phyloP scores from a whole-genome alignment of 148 eudicot species.

The Heliosperma pusillum region DNA sequence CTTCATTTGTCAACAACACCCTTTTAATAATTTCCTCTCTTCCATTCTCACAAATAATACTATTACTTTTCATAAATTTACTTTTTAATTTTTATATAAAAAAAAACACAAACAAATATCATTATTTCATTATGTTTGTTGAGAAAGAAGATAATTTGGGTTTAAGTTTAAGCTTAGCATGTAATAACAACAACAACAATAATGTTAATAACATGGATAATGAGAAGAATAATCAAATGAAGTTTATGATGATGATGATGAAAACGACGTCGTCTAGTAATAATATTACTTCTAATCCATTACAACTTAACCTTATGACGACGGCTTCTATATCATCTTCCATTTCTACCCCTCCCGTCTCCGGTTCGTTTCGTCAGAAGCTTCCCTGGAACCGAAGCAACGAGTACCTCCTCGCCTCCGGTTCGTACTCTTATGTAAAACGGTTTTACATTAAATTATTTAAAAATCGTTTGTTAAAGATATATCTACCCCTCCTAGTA shows the following conservation, averaged over 20 bases:
- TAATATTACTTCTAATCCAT: background rate
- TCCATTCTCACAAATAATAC: background rate
- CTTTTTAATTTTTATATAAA: background rate
- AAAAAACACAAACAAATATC: background rate
- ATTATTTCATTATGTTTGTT: background rate
- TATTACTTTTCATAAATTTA: background rate
- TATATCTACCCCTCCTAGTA: too few species aligned
- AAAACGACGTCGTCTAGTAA: slow-evolving; percentile 3
- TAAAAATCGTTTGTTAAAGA: background rate
- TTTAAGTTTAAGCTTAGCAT: background rate
- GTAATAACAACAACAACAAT: background rate
- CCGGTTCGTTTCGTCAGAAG: background rate
- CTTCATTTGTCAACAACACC: background rate
- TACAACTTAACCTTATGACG: slow-evolving; percentile 8
- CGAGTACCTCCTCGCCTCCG: slow-evolving; percentile 32
- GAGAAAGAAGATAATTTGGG: background rate
- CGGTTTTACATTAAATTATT: background rate
- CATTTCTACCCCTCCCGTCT: background rate
- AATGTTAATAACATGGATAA: background rate
- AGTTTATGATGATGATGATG: background rate
- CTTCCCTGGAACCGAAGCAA: slow-evolving; percentile 24
- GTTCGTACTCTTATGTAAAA: slow-evolving; percentile 15
- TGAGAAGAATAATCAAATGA: background rate
- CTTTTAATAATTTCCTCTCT: background rate
- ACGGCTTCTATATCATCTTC: background rate